Evolutionary conservation across 441 rosid genomes (phyloP).

Genomic region (Arabidopsis hybrid): DNA sequence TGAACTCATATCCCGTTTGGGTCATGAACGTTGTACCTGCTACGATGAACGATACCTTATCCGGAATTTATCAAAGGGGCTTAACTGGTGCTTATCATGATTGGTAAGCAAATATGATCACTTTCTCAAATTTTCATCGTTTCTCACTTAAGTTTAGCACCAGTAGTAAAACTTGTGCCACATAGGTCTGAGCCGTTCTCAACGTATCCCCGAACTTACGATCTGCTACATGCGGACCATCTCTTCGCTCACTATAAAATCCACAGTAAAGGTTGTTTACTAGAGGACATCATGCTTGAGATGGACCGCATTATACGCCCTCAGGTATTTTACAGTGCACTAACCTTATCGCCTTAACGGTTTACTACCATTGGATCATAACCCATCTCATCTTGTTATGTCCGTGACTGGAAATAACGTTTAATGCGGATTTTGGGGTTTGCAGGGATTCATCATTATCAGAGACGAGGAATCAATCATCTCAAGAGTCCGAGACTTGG

Average conservation of each 20-base stretch:
- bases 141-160: background rate
- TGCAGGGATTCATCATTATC: slow-evolving; percentile 81
- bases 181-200: slow-evolving; percentile 95
- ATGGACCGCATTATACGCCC: slow-evolving; percentile 92
- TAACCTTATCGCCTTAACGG: background rate
- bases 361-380: background rate
- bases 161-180: background rate
- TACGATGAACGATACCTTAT: slow-evolving; percentile 68
- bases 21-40: slow-evolving; percentile 89
- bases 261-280: slow-evolving; percentile 61
- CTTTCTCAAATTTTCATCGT: background rate
- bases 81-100: slow-evolving; percentile 85
- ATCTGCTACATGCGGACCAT: slow-evolving; percentile 76
- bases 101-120: slow-evolving; percentile 63
- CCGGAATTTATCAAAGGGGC: slow-evolving; percentile 85
- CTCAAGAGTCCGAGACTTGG: slow-evolving; percentile 64
- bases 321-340: slow-evolving; percentile 56
- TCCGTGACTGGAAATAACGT: background rate
- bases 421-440: background rate
- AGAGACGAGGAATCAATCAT: slow-evolving; percentile 70
- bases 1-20: slow-evolving; percentile 82
- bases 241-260: slow-evolving; percentile 66
- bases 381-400: background rate
- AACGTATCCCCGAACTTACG: slow-evolving; percentile 92
- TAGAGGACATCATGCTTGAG: slow-evolving; percentile 92